Evolutionary conservation across 1,284 basidiomycete genomes (phyloP).

Genomic region (Xerocomus minutiporus): DNA sequence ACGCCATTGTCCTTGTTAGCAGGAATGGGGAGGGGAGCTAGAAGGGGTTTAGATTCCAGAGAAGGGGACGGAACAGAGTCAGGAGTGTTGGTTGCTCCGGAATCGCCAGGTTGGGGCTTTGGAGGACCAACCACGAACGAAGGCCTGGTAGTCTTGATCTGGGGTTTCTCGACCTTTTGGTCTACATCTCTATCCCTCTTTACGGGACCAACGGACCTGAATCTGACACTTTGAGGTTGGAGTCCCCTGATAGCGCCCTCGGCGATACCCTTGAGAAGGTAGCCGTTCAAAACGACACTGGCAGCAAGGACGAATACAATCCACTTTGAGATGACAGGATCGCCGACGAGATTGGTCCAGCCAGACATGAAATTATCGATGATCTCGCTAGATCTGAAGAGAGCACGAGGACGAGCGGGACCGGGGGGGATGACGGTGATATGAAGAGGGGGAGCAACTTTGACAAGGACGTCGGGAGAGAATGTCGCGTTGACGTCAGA

Average conservation of each 20-base stretch:
- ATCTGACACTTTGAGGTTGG: slow-evolving; percentile 44
- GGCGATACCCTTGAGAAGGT: slow-evolving; percentile 81
- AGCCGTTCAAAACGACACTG: slow-evolving; percentile 90
- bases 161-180: slow-evolving; percentile 19
- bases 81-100: slow-evolving; percentile 17
- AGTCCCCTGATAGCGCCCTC: slow-evolving; percentile 39
- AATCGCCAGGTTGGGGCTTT: slow-evolving; percentile 10
- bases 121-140: slow-evolving; percentile 28
- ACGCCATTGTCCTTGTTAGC: slow-evolving; percentile 22
- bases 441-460: slow-evolving; percentile 65
- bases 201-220: slow-evolving; percentile 37
- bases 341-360: slow-evolving; percentile 95
- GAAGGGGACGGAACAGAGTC: slow-evolving; percentile 13
- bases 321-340: slow-evolving; percentile 95
- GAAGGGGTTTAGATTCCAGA: slow-evolving; percentile 17
- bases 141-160: slow-evolving; percentile 17
- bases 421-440: slow-evolving; percentile 46
- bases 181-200: slow-evolving; percentile 28
- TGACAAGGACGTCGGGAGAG: slow-evolving; percentile 56
- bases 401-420: slow-evolving; percentile 21
- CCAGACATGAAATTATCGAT: slow-evolving; percentile 87
- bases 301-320: slow-evolving; percentile 87
- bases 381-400: slow-evolving; percentile 32
- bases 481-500: slow-evolving; percentile 26
- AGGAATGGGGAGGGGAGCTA: slow-evolving; percentile 27